Base-by-base conservation (phyloP, 2,329 filamentous ascomycete species). In the Penicillium expansum region DNA sequence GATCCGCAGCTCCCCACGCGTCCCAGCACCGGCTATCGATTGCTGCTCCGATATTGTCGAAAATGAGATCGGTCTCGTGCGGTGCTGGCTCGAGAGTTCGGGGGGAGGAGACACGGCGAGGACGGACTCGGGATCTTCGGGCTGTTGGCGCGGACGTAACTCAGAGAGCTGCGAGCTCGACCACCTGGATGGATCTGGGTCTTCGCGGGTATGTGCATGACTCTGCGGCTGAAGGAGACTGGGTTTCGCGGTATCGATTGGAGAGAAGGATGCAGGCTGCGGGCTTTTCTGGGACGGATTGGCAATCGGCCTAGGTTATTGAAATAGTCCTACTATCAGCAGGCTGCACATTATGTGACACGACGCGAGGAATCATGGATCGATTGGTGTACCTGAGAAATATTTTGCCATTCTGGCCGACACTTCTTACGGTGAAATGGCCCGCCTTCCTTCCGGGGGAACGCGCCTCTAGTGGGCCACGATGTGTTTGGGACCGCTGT, bases 351-450 rank as follows among this genome's bases (percentile, higher is more conserved):
- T 5, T 52, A 57, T 62, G 57, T 57, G 44, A 63, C 62, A 58
- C 58, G 42, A 44, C 45, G 53, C 35, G 32, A 55, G 44, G 29
- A 42, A 54, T 52, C 56, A 53, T 56, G 50, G 54, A 59, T 54
- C 45, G 52, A 61, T 52, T 55, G 60, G 58, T 68, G 69, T 85
- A 92, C 88, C 88, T 89, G 64, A 93, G 72, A 74, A 91, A 93
- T 73, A 93, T 90, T 70, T 87, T 86, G 38, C 90, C 90, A 74
- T 92, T 91, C 70, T 91, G 90, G 24, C 89, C 89, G 58, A 93
- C 89, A 72, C 92, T 92, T 49, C 87, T 86, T 53, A 93, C 90
- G 2, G 88, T 86, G 71, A 93, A 92, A 67, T 90, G 86, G 53
- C 87, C 83, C 48, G 86, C 87, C 70, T 87, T 85, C 58, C 86